phyloP scores from a whole-genome alignment of 345 rosid species.

The Eucalyptus pauciflora region DNA sequence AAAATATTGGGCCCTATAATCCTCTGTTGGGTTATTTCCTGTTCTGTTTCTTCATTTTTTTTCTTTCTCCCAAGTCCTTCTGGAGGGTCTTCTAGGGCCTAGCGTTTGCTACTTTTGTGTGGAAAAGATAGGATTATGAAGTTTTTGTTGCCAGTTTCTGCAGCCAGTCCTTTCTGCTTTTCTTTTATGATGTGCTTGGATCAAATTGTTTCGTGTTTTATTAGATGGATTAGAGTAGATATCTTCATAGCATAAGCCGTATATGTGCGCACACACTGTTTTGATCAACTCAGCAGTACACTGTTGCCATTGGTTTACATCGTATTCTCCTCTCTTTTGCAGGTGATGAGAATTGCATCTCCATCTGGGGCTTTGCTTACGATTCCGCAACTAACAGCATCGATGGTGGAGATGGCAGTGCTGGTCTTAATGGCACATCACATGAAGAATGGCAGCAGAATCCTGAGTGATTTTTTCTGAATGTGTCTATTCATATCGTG shows the following conservation, averaged over 20 bases:
- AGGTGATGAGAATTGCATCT: slow-evolving; percentile 51
- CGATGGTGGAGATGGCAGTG: neutral
- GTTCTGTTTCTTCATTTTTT: neutral
- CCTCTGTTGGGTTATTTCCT: neutral
- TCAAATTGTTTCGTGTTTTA: neutral
- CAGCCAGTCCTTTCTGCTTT: neutral
- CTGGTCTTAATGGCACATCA: neutral
- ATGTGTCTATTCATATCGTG: neutral
- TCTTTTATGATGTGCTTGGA: neutral
- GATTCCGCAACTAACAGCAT: slow-evolving; percentile 12
- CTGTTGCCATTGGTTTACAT: neutral
- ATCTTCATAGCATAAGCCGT: neutral
- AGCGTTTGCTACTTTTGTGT: neutral
- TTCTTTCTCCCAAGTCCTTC: neutral
- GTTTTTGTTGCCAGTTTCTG: neutral
- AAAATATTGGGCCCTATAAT: neutral
- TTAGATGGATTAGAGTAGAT: neutral
- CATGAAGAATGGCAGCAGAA: neutral
- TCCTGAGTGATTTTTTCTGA: neutral
- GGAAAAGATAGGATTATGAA: neutral
- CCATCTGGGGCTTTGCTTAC: slow-evolving; percentile 70
- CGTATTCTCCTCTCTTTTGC: neutral
- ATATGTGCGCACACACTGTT: rapidly evolving
- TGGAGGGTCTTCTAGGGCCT: neutral
- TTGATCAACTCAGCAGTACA: neutral